Conservation (phyloP, 495 filamentous ascomycete species). For the Daldinia childiae region DNA sequence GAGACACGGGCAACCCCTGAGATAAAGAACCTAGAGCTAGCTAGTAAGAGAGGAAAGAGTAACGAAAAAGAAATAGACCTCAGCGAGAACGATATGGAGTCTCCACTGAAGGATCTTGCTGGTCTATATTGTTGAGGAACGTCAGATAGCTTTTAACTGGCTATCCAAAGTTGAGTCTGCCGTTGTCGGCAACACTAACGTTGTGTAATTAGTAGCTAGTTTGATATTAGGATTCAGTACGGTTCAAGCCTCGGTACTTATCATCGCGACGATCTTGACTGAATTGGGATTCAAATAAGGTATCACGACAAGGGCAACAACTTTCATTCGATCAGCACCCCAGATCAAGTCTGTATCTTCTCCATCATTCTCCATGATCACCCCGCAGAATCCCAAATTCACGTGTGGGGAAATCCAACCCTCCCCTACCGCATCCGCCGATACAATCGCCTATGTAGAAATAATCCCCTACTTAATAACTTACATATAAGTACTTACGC, state of each 20-base stretch:
- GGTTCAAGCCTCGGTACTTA: not conserved
- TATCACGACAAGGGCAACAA: not conserved
- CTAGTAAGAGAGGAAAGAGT: no score
- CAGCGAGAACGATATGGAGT: no score
- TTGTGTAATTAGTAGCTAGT: not conserved
- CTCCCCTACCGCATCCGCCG: not conserved
- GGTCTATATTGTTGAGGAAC: no score
- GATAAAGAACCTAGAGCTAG: no score
- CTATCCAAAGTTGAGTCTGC: no score
- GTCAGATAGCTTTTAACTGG: no score
- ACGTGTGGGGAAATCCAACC: conserved; percentile 15
- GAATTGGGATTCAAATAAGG: not conserved
- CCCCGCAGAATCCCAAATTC: conserved; percentile 14
- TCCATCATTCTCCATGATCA: conserved; percentile 3
- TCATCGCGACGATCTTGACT: not conserved
- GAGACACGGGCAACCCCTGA: not conserved
- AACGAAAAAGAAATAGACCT: no score
- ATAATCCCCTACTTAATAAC: not conserved
- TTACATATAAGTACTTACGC: no score
- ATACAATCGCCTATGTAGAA: not conserved
- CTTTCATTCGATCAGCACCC: not conserved
- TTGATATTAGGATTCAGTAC: not conserved
- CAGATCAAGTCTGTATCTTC: not conserved
- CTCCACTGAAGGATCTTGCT: no score
- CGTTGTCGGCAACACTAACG: not conserved